Evolutionary conservation across 2,329 filamentous ascomycete genomes (phyloP).

Genomic region (Colletotrichum gloeosporioides): DNA sequence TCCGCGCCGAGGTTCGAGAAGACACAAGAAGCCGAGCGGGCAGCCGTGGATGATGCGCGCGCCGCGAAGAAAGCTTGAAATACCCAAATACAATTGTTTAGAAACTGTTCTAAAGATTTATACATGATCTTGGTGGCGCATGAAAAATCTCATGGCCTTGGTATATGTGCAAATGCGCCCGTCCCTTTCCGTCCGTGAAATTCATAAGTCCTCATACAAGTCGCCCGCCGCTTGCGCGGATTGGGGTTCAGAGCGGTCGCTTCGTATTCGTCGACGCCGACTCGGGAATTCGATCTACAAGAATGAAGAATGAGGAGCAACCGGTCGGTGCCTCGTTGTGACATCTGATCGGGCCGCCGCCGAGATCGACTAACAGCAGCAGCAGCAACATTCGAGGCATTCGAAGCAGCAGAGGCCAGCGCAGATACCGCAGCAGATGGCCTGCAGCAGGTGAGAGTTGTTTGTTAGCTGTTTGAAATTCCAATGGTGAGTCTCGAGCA

Average conservation of each 20-base stretch:
- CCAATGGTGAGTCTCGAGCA: background rate
- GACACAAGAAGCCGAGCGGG: background rate
- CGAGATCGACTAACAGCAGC: background rate
- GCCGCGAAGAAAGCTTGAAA: background rate
- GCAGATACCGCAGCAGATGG: constrained; percentile 45
- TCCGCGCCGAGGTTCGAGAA: background rate
- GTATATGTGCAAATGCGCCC: constrained; percentile 13
- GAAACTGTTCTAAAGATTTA: background rate
- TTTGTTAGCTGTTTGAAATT: background rate
- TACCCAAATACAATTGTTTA: background rate
- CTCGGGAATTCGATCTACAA: background rate
- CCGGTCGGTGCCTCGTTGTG: background rate
- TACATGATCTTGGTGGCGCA: background rate
- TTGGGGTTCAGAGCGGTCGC: background rate
- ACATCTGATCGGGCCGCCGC: background rate
- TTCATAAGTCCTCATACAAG: background rate
- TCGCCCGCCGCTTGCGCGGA: background rate
- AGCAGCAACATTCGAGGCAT: constrained; percentile 36
- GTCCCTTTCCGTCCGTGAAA: background rate
- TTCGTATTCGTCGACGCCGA: background rate
- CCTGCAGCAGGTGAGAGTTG: constrained; percentile 26
- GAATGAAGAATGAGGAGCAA: background rate
- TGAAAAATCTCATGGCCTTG: background rate
- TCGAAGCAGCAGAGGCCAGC: constrained; percentile 46
- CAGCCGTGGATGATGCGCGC: background rate